Evolutionary conservation across 805 yeast genomes (phyloP), one percentile per base, ranked within the genome.

Genomic region (Sugiyamaella smithiae): DNA sequence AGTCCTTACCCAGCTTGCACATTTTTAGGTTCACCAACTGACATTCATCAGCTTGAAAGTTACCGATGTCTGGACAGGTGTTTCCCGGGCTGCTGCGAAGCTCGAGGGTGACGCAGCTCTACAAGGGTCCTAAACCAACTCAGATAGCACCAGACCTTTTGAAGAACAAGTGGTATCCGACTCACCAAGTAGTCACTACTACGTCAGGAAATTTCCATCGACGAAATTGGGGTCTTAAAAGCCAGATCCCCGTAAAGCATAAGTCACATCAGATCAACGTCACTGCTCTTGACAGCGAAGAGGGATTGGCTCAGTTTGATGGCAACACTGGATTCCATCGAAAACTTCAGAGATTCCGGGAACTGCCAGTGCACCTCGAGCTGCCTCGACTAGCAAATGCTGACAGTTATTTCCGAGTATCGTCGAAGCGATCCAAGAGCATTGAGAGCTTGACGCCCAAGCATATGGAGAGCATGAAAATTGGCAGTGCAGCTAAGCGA

Each of bases 181-280:
- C 46, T 14, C 51, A 57, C 35, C 70, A 66, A 54, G 62, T 58
- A 2, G 51, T 66, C 12, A 53, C 46, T 12, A 60, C 70, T 8
- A 63, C 68, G 5, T 51, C 64, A 8, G 58, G 68, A 3, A 60
- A 66, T 1, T 61, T 61, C 41, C 55, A 57, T 54, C 60, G 68
- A 25, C 55, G 60, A n/a, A 56, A 66, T 56, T 66, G 68, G 67
- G 70, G 70, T n/a, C 60, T 66, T 29, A 66, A 66, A 53, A 46
- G 60, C 23, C 52, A 55, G 36, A 54, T 61, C 33, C 65, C 65
- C 11, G 28, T 45, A 7, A 59, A 56, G 40, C 64, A 65, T 31
- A 50, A 52, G 31, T 48, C 63, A 2, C 52, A 56, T 11, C 51
- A 55, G 16, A 48, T 66, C 24, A 54, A 55, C 25, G 59, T 63